Evolutionary conservation across 2,329 filamentous ascomycete species (phyloP), one percentile per base, ranked within the genome.

Genomic region (Ambrosiella beaveri): DNA sequence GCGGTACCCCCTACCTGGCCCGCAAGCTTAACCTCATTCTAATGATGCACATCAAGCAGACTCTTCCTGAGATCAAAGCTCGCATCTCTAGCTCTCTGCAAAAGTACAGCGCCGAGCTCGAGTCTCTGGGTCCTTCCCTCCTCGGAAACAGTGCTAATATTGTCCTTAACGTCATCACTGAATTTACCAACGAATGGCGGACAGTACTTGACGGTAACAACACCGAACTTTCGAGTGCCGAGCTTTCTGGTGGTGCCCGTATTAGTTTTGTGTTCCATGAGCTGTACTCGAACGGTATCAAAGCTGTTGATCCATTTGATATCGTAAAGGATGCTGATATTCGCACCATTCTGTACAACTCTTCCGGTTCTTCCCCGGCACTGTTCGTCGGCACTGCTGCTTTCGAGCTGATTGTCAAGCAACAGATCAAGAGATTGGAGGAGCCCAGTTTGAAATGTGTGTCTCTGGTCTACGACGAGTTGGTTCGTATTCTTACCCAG

Each of bases 41-140:
- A 65, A 97, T 98, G 91, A 98, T 98, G 93, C 93, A 98, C 75
- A 98, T 98, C 76, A 98, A 98, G 74, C 91, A 98, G 75, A 98
- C 93, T 1, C 80, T 98, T 12, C 93, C 93, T 45, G 93, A 98
- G 68, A 98, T 98, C 76, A 98, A 98, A 75, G 88, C 87, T 12
- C 86, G 94, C 63, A 98, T 98, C 65, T 81, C 86, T n/a, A 86
- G 87, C 64, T 96, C 91, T 12, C 76, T 98, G 61, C 85, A 90
- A 68, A 98, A 98, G 70, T 98, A 98, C 71, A 76, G 80, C 3
- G 72, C 81, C 47, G 93, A 98, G 71, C 78, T 98, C 19, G 75
- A 81, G 59, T 82, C 84, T 62, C 78, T 98, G 11, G 93, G 94
- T 19, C 91, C 95, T 63, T 96, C 90, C 11, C 86, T 97, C 76